Conservation (phyloP, 2,329 filamentous ascomycete species). For the Trichoderma breve region DNA sequence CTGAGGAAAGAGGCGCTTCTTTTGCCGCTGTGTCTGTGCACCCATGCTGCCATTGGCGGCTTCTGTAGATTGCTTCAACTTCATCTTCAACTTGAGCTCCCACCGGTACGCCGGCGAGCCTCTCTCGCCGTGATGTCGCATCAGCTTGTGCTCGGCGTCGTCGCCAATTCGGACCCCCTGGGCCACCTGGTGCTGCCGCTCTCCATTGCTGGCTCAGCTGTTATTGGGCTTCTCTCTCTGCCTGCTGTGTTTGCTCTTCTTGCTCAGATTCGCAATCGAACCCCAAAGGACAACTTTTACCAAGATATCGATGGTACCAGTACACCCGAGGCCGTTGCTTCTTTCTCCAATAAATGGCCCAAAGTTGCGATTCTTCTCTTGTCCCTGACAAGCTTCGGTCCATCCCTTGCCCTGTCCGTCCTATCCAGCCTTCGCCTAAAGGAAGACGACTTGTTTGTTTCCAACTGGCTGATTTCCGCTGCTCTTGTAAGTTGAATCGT, state of each 20-base stretch:
- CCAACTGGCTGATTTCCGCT: constrained; percentile 59
- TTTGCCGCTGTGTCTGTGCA: not conserved
- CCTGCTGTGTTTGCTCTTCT: constrained; percentile 38
- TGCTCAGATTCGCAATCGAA: constrained; percentile 36
- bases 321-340: constrained; percentile 59
- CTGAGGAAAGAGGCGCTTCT: not conserved
- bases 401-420: constrained; percentile 57
- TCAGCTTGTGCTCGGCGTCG: not conserved
- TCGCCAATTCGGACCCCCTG: not conserved
- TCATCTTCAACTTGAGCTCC: not conserved
- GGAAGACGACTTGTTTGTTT: constrained; percentile 43
- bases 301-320: constrained; percentile 69
- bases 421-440: constrained; percentile 43
- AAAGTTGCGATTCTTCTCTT: constrained; percentile 55
- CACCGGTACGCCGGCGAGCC: constrained; percentile 4
- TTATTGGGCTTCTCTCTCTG: constrained; percentile 38
- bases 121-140: constrained; percentile 14
- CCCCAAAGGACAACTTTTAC: constrained; percentile 52
- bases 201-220: constrained; percentile 35
- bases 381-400: constrained; percentile 51
- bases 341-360: constrained; percentile 60
- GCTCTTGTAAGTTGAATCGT: constrained; percentile 58
- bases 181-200: constrained; percentile 26
- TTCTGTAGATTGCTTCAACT: not conserved
- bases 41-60: not conserved